A percentile compares a stretch with the other conserved stretches of the same genome.
Evolutionary conservation across 2,329 filamentous ascomycete species (phyloP).

Genomic region (Colletotrichum graminicola): DNA sequence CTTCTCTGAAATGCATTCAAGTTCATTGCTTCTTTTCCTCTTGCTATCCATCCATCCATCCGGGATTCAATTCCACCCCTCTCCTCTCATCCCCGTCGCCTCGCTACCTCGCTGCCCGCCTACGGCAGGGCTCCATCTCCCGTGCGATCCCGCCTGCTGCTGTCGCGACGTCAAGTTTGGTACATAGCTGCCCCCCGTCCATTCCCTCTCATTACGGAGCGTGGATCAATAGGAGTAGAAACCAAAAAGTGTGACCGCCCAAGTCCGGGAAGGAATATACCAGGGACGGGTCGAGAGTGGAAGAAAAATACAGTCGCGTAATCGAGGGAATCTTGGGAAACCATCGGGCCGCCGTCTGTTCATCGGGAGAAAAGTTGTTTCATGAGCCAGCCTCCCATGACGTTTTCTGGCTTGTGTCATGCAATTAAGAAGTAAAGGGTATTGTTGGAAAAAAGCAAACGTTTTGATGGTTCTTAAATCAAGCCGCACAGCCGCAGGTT

Average conservation of each 20-base stretch:
- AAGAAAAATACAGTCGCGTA: conserved; percentile 42
- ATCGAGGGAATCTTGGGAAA: conserved; percentile 41
- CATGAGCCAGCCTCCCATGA: conserved; percentile 43
- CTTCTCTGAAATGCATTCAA: conserved; percentile 42
- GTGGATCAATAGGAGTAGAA: conserved; percentile 35
- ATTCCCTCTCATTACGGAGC: conserved; percentile 28
- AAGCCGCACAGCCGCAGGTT: conserved; percentile 97
- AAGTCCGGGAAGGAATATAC: conserved; percentile 30
- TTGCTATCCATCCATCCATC: conserved; percentile 42
- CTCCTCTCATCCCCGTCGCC: conserved; percentile 6
- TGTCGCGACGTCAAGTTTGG: conserved; percentile 37
- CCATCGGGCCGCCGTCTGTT: conserved; percentile 40
- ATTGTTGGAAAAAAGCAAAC: conserved; percentile 55
- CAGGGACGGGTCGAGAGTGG: conserved; percentile 31
- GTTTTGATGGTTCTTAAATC: conserved; percentile 73
- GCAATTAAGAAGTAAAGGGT: conserved; percentile 55
- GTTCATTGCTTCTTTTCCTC: conserved; percentile 43
- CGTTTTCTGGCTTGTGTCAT: conserved; percentile 43
- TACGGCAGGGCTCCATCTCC: conserved; percentile 7
- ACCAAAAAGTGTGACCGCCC: conserved; percentile 31
- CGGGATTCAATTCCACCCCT: conserved; percentile 19
- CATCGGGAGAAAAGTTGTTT: conserved; percentile 38
- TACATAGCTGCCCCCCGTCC: conserved; percentile 34
- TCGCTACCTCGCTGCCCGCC: conserved; percentile 3
- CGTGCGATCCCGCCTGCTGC: conserved; percentile 25